A percentile compares a stretch with the other conserved stretches of the same genome.
Evolutionary conservation across 2,329 filamentous ascomycete genomes (phyloP).

Genomic region (Periconia sp.): DNA sequence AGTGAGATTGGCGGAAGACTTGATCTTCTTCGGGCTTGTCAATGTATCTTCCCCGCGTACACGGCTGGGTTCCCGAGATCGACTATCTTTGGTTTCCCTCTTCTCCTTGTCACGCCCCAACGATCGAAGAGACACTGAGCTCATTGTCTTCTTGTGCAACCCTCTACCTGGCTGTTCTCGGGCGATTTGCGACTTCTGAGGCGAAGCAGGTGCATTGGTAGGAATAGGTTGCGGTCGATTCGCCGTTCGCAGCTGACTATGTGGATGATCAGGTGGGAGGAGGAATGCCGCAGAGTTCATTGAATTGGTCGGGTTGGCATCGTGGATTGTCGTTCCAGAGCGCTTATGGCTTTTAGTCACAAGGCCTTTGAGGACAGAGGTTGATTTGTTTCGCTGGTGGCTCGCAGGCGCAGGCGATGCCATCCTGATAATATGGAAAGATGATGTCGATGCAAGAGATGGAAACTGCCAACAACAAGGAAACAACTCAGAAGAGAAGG

Average conservation of each 20-base stretch:
- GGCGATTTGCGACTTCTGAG: conserved; percentile 44
- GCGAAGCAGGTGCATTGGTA: conserved; percentile 36
- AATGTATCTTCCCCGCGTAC: conserved; percentile 27
- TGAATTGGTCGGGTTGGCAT: conserved; percentile 28
- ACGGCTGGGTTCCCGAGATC: conserved; percentile 31
- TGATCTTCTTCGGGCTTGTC: conserved; percentile 66
- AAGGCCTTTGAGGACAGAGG: conserved; percentile 54
- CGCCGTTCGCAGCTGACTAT: conserved; percentile 37
- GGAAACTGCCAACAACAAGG: background rate
- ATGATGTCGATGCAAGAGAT: background rate
- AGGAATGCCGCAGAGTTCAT: conserved; percentile 41
- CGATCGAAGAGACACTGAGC: conserved; percentile 56
- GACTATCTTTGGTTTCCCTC: conserved; percentile 35
- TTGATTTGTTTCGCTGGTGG: conserved; percentile 45
- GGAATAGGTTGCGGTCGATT: conserved; percentile 39
- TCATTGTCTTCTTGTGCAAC: conserved; percentile 58
- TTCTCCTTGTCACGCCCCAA: conserved; percentile 52
- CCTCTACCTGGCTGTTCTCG: conserved; percentile 33
- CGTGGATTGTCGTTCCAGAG: conserved; percentile 40
- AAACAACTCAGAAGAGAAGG: background rate
- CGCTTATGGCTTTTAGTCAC: conserved; percentile 55
- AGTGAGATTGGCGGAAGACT: conserved; percentile 81
- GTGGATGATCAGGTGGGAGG: conserved; percentile 54
- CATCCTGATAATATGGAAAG: conserved; percentile 17
- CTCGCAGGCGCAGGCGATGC: conserved; percentile 28